Conservation (phyloP, 2,329 filamentous ascomycete species). For the Dactylellina leptospora region DNA sequence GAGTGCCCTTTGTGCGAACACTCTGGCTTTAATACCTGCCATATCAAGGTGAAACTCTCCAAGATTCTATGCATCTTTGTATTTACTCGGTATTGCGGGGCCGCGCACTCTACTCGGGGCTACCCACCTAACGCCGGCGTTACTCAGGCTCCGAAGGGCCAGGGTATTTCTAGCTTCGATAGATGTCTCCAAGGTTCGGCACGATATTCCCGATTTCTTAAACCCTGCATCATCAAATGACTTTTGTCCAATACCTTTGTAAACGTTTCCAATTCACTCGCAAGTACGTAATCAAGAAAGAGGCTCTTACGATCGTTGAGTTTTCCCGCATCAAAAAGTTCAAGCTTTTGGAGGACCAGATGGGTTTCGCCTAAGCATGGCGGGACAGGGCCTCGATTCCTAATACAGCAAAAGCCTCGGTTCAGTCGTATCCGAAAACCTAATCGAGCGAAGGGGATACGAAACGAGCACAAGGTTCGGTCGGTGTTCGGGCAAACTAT, state of each 20-base stretch:
- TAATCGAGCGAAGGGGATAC: conserved; percentile 32
- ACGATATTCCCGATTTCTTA: background rate
- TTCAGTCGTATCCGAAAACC: conserved; percentile 36
- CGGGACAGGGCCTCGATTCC: background rate
- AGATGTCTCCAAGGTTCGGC: background rate
- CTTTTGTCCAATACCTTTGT: too few relatives aligned
- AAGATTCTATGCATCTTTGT: conserved; percentile 10
- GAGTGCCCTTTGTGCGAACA: too few relatives aligned
- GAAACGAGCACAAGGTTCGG: conserved; percentile 12
- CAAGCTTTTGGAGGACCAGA: background rate
- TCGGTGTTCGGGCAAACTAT: background rate
- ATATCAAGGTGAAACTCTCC: too few relatives aligned
- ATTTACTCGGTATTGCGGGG: background rate
- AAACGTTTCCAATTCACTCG: too few relatives aligned
- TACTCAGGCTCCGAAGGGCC: conserved; percentile 12
- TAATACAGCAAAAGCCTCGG: conserved; percentile 24
- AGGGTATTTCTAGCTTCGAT: background rate
- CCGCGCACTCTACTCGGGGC: too few relatives aligned
- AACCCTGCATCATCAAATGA: too few relatives aligned
- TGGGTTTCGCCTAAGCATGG: background rate
- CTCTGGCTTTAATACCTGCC: too few relatives aligned
- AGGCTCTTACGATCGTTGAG: too few relatives aligned
- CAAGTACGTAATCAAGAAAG: too few relatives aligned
- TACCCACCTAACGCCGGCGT: conserved; percentile 13
- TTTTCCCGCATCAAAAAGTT: too few relatives aligned